Evolutionary conservation across 345 rosid species (phyloP).

Genomic region (Passiflora organensis): DNA sequence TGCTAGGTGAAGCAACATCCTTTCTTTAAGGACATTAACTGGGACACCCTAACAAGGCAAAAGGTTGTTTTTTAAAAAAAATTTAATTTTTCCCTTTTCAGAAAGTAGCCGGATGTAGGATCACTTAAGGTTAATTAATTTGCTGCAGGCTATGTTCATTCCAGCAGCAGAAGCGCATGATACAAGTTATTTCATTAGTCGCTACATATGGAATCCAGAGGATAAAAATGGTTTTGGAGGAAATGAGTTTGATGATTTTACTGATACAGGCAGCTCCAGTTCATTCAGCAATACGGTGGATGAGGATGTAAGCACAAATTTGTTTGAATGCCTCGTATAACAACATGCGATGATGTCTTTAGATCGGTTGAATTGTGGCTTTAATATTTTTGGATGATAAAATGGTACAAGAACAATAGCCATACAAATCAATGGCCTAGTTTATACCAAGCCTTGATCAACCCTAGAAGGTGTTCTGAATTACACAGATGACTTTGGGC

Average conservation of each 20-base stretch:
- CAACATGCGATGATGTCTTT: not conserved
- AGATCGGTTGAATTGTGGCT: not conserved
- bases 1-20: slow-evolving; percentile 75
- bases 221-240: slow-evolving; percentile 72
- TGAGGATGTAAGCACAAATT: slow-evolving; percentile 51
- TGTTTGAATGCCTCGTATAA: not conserved
- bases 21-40: slow-evolving; percentile 80
- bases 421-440: not conserved
- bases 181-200: slow-evolving; percentile 91
- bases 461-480: too few relatives aligned
- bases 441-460: not conserved
- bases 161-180: slow-evolving; percentile 82
- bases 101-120: not conserved
- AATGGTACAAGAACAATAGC: not conserved
- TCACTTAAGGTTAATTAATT: slow-evolving; percentile 13
- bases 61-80: slow-evolving; percentile 53
- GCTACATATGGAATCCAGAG: slow-evolving; percentile 86
- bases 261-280: slow-evolving; percentile 73
- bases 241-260: slow-evolving; percentile 75
- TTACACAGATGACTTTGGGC: not conserved
- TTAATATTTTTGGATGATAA: not conserved
- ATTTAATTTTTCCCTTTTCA: not conserved
- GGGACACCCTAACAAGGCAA: slow-evolving; percentile 95
- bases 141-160: slow-evolving; percentile 81
- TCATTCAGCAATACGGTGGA: slow-evolving; percentile 63